A percentile compares a stretch with the other conserved stretches of the same genome.
Evolutionary conservation across 2,329 filamentous ascomycete species (phyloP).

Genomic region (Phaeoacremonium minimum): DNA sequence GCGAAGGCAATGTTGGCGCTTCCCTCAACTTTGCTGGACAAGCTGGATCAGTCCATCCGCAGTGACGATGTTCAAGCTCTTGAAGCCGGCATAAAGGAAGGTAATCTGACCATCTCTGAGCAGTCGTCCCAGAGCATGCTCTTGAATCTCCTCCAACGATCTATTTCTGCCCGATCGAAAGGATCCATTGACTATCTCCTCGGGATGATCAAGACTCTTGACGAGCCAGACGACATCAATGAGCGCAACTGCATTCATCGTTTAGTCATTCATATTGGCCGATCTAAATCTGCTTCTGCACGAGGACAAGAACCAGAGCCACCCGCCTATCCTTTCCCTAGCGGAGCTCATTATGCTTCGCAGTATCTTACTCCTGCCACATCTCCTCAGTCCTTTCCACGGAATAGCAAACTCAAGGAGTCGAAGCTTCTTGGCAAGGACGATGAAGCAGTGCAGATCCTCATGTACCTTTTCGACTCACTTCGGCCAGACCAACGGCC

Average conservation of each 20-base stretch:
- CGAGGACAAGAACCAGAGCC: slow-evolving; percentile 41
- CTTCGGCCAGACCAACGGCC: slow-evolving; percentile 63
- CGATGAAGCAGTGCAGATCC: slow-evolving; percentile 71
- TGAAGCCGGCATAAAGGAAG: slow-evolving; percentile 51
- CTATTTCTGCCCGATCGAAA: slow-evolving; percentile 67
- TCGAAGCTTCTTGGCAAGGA: slow-evolving; percentile 60
- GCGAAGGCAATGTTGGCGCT: slow-evolving; percentile 73
- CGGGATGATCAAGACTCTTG: slow-evolving; percentile 62
- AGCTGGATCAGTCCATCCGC: slow-evolving; percentile 67
- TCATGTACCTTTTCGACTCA: slow-evolving; percentile 59
- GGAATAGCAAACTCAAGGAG: slow-evolving; percentile 62
- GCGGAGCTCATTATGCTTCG: slow-evolving; percentile 51
- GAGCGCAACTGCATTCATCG: slow-evolving; percentile 90
- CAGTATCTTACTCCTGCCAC: slow-evolving; percentile 79
- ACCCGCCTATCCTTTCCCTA: slow-evolving; percentile 44
- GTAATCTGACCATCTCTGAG: slow-evolving; percentile 48
- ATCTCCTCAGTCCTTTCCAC: slow-evolving; percentile 58
- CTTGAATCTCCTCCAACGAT: slow-evolving; percentile 74
- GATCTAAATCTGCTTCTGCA: slow-evolving; percentile 51
- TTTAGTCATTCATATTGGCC: slow-evolving; percentile 85
- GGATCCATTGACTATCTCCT: slow-evolving; percentile 70
- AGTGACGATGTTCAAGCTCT: slow-evolving; percentile 60
- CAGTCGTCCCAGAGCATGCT: slow-evolving; percentile 61
- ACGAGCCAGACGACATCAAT: slow-evolving; percentile 91
- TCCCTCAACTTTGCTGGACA: slow-evolving; percentile 63